These are phyloP conservation scores for Colletotrichum aenigma DNA, from an alignment of 2,329 filamentous ascomycete genomes.

Conservation along the genomic window DNA sequence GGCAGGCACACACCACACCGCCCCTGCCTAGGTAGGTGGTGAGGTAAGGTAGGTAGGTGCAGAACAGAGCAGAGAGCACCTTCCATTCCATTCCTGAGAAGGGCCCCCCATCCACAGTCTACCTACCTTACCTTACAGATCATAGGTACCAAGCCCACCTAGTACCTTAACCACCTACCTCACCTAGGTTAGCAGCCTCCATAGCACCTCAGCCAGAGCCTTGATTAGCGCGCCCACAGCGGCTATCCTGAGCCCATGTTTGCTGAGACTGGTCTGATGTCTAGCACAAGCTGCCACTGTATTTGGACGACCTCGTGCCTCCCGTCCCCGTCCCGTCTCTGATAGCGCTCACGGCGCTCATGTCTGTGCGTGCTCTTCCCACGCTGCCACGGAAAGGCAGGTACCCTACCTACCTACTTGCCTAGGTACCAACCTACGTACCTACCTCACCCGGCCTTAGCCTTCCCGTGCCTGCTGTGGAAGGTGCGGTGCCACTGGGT, in stretches of 20 bases:
- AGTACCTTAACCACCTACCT: background rate
- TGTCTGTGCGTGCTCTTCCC: background rate
- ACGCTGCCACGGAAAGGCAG: background rate
- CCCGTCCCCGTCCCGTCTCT: background rate
- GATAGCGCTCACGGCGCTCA: background rate
- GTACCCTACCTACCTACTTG: background rate
- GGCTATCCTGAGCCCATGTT: background rate
- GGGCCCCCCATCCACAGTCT: background rate
- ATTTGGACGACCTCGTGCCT: background rate
- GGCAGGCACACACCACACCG: background rate
- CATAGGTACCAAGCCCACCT: background rate
- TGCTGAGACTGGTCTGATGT: conserved; percentile 5
- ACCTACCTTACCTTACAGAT: too few species aligned
- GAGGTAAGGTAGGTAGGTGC: background rate
- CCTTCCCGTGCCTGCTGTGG: background rate
- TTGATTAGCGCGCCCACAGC: background rate
- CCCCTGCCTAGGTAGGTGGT: background rate
- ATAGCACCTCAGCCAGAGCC: background rate
- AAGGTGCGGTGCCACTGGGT: background rate
- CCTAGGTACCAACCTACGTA: background rate
- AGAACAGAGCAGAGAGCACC: background rate
- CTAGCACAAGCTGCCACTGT: background rate
- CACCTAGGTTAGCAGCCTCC: background rate
- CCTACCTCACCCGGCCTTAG: background rate
- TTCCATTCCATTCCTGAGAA: background rate